Conservation (phyloP, 2,329 filamentous ascomycete genomes). For the Huntiella decipiens region DNA sequence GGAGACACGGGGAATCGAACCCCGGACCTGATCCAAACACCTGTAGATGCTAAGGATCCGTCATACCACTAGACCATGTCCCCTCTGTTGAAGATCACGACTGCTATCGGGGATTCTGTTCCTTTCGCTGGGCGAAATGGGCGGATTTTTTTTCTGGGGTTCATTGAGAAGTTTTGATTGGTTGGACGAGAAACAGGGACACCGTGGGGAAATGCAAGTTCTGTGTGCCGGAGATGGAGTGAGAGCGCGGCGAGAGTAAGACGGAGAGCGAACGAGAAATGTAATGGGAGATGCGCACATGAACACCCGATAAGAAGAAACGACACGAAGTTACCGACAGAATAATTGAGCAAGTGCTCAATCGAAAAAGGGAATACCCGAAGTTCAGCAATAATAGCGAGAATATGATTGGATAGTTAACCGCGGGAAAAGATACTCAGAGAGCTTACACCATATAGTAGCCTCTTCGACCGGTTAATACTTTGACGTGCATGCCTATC, state of each 20-base stretch:
- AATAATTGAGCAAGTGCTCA: not conserved
- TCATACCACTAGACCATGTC: conserved; percentile 10
- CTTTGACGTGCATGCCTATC: too few relatives aligned
- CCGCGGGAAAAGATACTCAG: too few relatives aligned
- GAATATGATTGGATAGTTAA: too few relatives aligned
- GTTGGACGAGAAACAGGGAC: not conserved
- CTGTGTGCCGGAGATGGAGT: not conserved
- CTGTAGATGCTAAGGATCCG: conserved; percentile 8
- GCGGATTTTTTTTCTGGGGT: not conserved
- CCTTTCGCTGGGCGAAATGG: too few relatives aligned
- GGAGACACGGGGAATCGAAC: conserved; percentile 12
- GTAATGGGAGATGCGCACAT: not conserved
- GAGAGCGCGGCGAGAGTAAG: not conserved
- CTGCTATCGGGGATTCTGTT: not conserved
- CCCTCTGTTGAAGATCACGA: not conserved
- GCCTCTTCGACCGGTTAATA: too few relatives aligned
- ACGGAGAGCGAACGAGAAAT: not conserved
- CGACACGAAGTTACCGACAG: not conserved
- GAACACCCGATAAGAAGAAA: not conserved
- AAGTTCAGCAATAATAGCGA: too few relatives aligned
- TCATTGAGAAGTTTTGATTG: not conserved
- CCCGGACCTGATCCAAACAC: conserved; percentile 11
- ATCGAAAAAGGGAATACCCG: not conserved
- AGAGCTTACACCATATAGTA: too few relatives aligned
- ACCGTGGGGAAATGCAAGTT: not conserved